Evolutionary conservation across 208 protist species (phyloP).

Genomic region (Leptomonas seymouri): DNA sequence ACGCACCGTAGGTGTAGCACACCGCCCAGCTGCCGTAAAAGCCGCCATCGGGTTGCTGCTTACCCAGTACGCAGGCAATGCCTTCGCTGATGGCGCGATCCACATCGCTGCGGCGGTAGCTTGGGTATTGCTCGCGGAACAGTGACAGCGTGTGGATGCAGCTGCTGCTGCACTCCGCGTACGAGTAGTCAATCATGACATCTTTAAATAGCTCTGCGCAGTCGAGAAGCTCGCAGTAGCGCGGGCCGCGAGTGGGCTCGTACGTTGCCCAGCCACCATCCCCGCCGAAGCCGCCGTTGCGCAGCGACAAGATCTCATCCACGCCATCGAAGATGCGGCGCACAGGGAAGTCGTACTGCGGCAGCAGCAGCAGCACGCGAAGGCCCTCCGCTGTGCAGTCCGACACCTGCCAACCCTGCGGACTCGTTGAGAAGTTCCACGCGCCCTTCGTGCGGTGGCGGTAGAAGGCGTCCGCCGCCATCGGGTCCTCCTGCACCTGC

Average conservation of each 20-base stretch:
- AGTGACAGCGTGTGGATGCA: slow-evolving; percentile 93
- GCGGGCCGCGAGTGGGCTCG: slow-evolving; percentile 90
- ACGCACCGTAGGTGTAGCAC: slow-evolving; percentile 98
- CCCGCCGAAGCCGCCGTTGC: slow-evolving; percentile 75
- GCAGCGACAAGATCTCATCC: slow-evolving; percentile 95
- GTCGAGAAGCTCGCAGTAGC: slow-evolving; percentile 95
- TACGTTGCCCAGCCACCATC: slow-evolving; percentile 97
- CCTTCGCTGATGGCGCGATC: slow-evolving; percentile 85
- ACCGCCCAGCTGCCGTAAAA: slow-evolving; percentile 97
- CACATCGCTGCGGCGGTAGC: slow-evolving; percentile 91
- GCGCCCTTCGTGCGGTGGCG: slow-evolving; percentile 95
- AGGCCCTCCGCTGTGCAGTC: slow-evolving; percentile 98
- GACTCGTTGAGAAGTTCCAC: slow-evolving; percentile 97
- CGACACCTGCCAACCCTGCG: slow-evolving; percentile 96
- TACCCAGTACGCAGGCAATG: slow-evolving; percentile 85
- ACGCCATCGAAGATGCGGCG: slow-evolving; percentile 85
- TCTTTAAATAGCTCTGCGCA: slow-evolving; percentile 97
- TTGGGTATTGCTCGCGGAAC: slow-evolving; percentile 91
- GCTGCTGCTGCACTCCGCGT: slow-evolving; percentile 96
- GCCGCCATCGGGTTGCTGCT: slow-evolving; percentile 91
- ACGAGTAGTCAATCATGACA: slow-evolving; percentile 98
- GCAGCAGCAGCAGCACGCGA: slow-evolving; percentile 85
- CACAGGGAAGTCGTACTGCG: slow-evolving; percentile 46
- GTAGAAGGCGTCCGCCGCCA: slow-evolving; percentile 85
- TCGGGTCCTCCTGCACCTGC: slow-evolving; percentile 93